Evolutionary conservation across 306 rosid genomes (phyloP).

Genomic region (Fagus crenata): DNA sequence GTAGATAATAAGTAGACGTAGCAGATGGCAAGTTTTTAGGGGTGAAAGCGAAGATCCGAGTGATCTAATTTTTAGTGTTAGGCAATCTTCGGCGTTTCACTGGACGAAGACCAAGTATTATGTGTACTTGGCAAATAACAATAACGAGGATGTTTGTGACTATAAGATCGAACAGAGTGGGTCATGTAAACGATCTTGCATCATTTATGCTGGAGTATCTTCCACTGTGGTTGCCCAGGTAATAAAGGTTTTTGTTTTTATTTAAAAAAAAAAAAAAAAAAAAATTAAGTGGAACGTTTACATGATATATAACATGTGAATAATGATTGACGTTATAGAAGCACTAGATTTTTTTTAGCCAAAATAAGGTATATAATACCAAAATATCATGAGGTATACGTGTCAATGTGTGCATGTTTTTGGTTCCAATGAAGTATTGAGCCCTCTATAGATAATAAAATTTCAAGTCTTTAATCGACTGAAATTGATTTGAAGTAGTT

Average conservation of each 20-base stretch:
- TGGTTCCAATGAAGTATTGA: too few species aligned
- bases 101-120: constrained; percentile 42
- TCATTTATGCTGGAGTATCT: constrained; percentile 54
- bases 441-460: too few species aligned
- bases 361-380: too few species aligned
- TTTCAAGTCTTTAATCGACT: too few species aligned
- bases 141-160: constrained; percentile 47
- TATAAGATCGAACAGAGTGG: constrained; percentile 12
- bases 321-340: too few species aligned
- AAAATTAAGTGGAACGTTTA: too few species aligned
- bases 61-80: constrained; percentile 24
- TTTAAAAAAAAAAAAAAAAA: too few species aligned
- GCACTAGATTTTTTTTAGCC: too few species aligned
- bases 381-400: too few species aligned
- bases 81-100: constrained; percentile 29
- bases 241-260: not conserved
- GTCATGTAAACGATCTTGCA: constrained; percentile 54
- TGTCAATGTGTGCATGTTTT: too few species aligned
- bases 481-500: too few species aligned
- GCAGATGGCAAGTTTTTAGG: constrained; percentile 34
- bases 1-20: constrained; percentile 32
- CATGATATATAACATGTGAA: too few species aligned
- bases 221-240: constrained; percentile 41
- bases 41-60: constrained; percentile 25
- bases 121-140: constrained; percentile 58